phyloP scores from a whole-genome alignment of 768 basidiomycete genomes.

The Lentinula edodes region DNA sequence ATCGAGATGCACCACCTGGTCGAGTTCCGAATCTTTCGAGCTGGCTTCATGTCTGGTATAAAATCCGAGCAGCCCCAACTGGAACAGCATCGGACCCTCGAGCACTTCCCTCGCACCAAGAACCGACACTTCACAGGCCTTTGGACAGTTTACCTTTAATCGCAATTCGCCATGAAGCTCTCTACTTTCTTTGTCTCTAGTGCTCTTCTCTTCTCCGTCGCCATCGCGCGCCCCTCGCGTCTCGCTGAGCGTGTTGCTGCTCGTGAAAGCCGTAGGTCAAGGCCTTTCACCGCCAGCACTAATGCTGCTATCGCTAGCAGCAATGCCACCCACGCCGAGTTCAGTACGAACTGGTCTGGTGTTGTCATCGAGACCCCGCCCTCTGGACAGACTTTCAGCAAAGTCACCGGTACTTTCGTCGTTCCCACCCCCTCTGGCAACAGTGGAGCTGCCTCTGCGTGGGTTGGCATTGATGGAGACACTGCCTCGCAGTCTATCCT shows the following conservation, averaged over 20 bases:
- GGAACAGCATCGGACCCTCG: not conserved
- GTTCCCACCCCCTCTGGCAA: slow-evolving; percentile 3
- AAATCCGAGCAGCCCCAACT: not conserved
- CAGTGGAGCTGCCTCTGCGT: slow-evolving; percentile 6
- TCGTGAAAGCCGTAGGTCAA: slow-evolving; percentile 4
- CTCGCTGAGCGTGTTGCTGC: slow-evolving; percentile 6
- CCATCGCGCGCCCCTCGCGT: slow-evolving; percentile 3
- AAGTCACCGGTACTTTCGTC: slow-evolving; percentile 4
- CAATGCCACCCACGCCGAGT: slow-evolving; percentile 5
- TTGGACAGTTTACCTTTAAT: not conserved
- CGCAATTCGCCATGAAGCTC: slow-evolving; percentile 3
- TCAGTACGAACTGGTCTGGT: slow-evolving; percentile 6
- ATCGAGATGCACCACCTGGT: not conserved
- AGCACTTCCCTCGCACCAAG: not conserved
- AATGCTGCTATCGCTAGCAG: not conserved
- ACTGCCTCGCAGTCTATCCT: slow-evolving; percentile 2
- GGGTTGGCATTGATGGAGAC: slow-evolving; percentile 11
- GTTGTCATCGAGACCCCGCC: slow-evolving; percentile 1
- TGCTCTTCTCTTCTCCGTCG: slow-evolving; percentile 2
- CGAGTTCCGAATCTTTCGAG: not conserved
- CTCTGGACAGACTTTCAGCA: slow-evolving; percentile 5
- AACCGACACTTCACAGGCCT: not conserved
- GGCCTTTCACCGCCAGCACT: not conserved
- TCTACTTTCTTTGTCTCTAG: slow-evolving; percentile 5
- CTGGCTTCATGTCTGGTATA: not conserved